These are phyloP conservation scores for Fusarium xyrophilum DNA, from an alignment of 2,329 filamentous ascomycete genomes.

Conservation along the genomic window DNA sequence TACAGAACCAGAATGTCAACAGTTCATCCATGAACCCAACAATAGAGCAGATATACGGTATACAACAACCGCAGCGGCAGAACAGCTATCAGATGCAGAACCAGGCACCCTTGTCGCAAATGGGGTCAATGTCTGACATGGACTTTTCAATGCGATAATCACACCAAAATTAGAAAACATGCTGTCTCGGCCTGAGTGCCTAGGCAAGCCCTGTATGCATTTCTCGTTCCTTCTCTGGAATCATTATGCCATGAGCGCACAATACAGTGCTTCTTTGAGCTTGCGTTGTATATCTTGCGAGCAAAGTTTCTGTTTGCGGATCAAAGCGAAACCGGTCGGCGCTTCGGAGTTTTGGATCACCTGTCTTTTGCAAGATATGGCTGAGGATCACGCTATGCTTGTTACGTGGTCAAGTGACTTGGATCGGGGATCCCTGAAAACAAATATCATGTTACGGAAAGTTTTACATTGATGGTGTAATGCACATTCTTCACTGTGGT, in stretches of 20 bases:
- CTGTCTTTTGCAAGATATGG: neutral
- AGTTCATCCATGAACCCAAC: slow-evolving; percentile 35
- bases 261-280: neutral
- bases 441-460: neutral
- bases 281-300: slow-evolving; percentile 1
- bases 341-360: slow-evolving; percentile 19
- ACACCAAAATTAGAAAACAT: neutral
- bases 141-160: slow-evolving; percentile 37
- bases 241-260: neutral
- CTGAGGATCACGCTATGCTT: neutral
- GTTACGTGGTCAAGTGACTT: neutral
- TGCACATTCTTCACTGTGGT: neutral
- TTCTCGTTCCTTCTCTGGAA: slow-evolving; percentile 1
- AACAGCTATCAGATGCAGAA: slow-evolving; percentile 45
- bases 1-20: slow-evolving; percentile 39
- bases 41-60: slow-evolving; percentile 42
- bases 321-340: neutral
- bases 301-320: neutral
- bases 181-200: neutral
- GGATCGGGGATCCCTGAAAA: neutral
- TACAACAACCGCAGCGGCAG: slow-evolving; percentile 44
- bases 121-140: slow-evolving; percentile 43
- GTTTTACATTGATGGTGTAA: neutral
- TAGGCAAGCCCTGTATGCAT: neutral
- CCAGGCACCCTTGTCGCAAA: slow-evolving; percentile 41